Base-by-base conservation (phyloP, 1,139 yeast species). In the Meyerozyma carpophila region DNA sequence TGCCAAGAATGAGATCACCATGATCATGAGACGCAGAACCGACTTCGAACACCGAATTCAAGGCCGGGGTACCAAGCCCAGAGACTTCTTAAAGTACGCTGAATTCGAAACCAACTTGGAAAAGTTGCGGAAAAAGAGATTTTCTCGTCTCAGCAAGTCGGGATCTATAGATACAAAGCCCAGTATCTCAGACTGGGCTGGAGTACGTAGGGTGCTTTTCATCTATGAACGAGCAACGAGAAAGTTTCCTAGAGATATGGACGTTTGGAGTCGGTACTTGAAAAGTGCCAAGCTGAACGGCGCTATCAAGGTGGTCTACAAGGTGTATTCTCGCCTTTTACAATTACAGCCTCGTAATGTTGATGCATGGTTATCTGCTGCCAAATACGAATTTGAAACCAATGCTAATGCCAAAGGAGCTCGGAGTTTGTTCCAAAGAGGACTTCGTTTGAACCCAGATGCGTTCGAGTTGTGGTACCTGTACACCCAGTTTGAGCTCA, bases 301-400 rank as follows among this genome's bases (percentile, higher is more conserved):
- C 20, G 84, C 96, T 14, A 79, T 84, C 50, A 84, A 86, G 54
- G 84, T 84, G 39, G 80, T 89, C n/a, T 90, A 88, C 60, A 82
- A 81, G 52, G 82, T 89, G 7, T 89, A 90, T 61, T 82, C 94
- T 3, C 78, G 81, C 47, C 71, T 93, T 54, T 72, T 94, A 54
- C 90, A 84, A 63, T 68, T 89, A 50, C 98, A 93, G 59, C 98
- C 98, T n/a, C 77, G 88, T 43, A 87, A 90, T 57, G 79, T 90
- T 2, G 84, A 84, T 54, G 87, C 94, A 11, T 94, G 98, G 98
- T 79, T 93, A 43, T 79, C 90, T 56, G 97, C 97, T 21, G 97
- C 98, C 40, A 88, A 88, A 59, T 90, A 89, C 63, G 98, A 94
- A 65, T 83, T 88, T 56, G 96, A 93, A 55, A 77, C 77, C 37